Evolutionary conservation across 805 yeast genomes (phyloP), one percentile per base, ranked within the genome.

Genomic region (Nakazawaea laoshanensis): DNA sequence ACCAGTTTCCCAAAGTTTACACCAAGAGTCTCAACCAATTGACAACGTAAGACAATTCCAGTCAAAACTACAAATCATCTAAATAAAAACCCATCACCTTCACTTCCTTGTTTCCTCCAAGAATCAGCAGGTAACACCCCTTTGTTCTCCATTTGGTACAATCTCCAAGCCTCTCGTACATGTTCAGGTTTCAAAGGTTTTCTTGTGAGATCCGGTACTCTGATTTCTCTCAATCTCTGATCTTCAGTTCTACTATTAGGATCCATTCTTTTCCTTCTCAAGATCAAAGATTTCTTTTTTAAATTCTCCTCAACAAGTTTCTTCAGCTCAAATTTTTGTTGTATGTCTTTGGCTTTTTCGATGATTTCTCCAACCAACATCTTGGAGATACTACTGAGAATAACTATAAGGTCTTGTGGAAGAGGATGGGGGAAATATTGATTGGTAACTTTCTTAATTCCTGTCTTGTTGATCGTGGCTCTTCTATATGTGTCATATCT

Each of bases 331-430:
- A 72, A 70, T 37, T 70, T 62, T 35, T 67, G 61, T 48, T 84
- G 88, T 1, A 83, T 74, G 33, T 74, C 80, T 40, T 78, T 66
- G 0, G 95, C 94, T 46, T 74, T 65, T 41, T 88, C 94, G 9
- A 88, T 80, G 12, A 88, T 70, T 45, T 88, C 96, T 9, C 95
- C 95, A n/a, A 87, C 69, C 50, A 84, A 78, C 45, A 85, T 82
- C 50, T 88, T 88, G 2, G 94, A 82, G 35, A 86, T 69, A 52
- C 96, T 95, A 5, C 89, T 83, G 29, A 88, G 55, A 7, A 86
- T 77, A 33, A 84, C 77, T 0, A 94, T 82, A 15, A 86, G 78
- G 40, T 81, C 82, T 37, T 72, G 83, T 2, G 89, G 77, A 8
- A 87, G 75, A 29, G 78, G 74, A 50, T 87, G 95, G 27, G 86